Conservation (phyloP, 306 rosid genomes). For the Coriaria nepalensis region DNA sequence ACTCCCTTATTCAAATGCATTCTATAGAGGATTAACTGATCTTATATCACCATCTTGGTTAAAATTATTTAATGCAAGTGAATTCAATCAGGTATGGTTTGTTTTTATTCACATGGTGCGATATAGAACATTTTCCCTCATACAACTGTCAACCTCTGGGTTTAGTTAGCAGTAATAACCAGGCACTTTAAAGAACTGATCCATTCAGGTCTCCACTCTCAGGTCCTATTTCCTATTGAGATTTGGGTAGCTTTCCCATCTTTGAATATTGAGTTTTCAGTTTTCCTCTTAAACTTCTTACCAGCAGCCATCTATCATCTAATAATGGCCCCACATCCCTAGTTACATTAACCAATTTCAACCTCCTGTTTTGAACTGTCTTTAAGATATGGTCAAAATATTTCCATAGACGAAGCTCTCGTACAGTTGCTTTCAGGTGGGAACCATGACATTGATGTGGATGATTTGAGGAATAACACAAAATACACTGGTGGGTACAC, state of each 20-base stretch:
- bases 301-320: too few species aligned
- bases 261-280: too few species aligned
- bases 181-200: too few species aligned
- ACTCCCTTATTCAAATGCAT: conserved; percentile 73
- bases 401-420: background rate
- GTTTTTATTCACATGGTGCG: conserved; percentile 8
- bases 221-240: too few species aligned
- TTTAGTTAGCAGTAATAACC: too few species aligned
- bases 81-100: conserved; percentile 83
- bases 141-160: too few species aligned
- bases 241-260: too few species aligned
- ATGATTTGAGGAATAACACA: conserved; percentile 77
- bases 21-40: conserved; percentile 81
- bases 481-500: conserved; percentile 88
- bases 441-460: conserved; percentile 72
- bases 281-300: too few species aligned
- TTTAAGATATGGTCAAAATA: background rate
- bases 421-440: conserved; percentile 97
- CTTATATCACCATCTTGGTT: conserved; percentile 94
- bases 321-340: too few species aligned
- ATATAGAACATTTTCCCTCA: background rate
- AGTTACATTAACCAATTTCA: background rate
- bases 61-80: conserved; percentile 84
- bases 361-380: background rate
- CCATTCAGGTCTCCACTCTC: too few species aligned